Conservation (phyloP, 2,329 filamentous ascomycete genomes). For the Orbilia brochopaga region DNA sequence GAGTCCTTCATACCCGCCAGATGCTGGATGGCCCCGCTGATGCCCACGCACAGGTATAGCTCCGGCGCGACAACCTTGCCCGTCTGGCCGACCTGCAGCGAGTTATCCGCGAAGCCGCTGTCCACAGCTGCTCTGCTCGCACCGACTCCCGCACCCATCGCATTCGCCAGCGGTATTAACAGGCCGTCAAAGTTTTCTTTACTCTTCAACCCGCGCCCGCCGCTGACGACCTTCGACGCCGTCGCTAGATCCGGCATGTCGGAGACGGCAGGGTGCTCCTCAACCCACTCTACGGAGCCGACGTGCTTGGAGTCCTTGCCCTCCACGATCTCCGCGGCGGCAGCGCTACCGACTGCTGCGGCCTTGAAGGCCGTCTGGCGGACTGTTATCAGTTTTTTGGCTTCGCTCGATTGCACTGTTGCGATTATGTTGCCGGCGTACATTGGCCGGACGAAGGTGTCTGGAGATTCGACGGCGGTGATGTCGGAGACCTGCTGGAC, state of each 20-base stretch:
- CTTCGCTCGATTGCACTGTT: slow-evolving; percentile 87
- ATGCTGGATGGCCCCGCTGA: slow-evolving; percentile 97
- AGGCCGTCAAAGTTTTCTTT: slow-evolving; percentile 96
- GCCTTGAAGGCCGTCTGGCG: slow-evolving; percentile 89
- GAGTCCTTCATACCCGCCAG: slow-evolving; percentile 99
- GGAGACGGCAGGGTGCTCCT: slow-evolving; percentile 88
- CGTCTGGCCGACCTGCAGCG: slow-evolving; percentile 95
- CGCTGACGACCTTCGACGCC: slow-evolving; percentile 87
- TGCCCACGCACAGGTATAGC: slow-evolving; percentile 92
- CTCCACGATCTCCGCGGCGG: slow-evolving; percentile 71
- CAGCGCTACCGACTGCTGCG: slow-evolving; percentile 68
- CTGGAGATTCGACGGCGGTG: slow-evolving; percentile 81
- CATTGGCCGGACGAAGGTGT: slow-evolving; percentile 94
- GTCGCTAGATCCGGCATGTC: slow-evolving; percentile 92
- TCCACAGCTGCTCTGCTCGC: slow-evolving; percentile 94
- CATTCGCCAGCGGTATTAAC: slow-evolving; percentile 89
- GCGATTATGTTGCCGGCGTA: slow-evolving; percentile 98
- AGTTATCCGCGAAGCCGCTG: slow-evolving; percentile 97
- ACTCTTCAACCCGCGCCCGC: slow-evolving; percentile 92
- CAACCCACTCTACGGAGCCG: slow-evolving; percentile 82
- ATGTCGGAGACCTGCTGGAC: slow-evolving; percentile 94
- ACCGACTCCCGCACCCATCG: slow-evolving; percentile 91
- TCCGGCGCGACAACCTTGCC: slow-evolving; percentile 98
- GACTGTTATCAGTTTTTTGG: slow-evolving; percentile 87
- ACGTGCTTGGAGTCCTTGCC: slow-evolving; percentile 81